phyloP scores from a whole-genome alignment of 108 stramenopile genomes.

The Nitzschia palea region DNA sequence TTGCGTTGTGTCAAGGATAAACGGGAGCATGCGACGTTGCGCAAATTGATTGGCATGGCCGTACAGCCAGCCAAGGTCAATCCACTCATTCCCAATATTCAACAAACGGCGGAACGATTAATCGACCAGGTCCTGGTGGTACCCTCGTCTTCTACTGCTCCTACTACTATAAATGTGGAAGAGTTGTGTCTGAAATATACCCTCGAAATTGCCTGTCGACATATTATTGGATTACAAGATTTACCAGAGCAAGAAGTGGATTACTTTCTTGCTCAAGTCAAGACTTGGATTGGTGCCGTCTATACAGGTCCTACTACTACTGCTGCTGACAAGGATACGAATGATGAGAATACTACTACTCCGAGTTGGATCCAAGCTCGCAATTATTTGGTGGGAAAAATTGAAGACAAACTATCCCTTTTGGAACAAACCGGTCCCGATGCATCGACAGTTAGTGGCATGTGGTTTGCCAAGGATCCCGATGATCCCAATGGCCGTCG shows the following conservation, averaged over 20 bases:
- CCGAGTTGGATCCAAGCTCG: conserved; percentile 17
- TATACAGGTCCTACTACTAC: not conserved
- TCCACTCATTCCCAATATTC: conserved; percentile 29
- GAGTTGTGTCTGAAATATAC: not conserved
- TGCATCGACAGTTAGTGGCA: conserved; percentile 46
- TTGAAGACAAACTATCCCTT: conserved; percentile 41
- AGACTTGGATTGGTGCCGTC: conserved; percentile 1
- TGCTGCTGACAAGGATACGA: no score
- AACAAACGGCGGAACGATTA: not conserved
- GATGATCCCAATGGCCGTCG: conserved; percentile 10
- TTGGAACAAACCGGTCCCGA: conserved; percentile 47
- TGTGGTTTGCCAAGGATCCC: conserved; percentile 49
- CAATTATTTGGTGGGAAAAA: conserved; percentile 32
- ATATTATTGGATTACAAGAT: conserved; percentile 6
- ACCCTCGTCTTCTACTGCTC: not conserved
- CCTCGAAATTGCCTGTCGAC: conserved; percentile 5
- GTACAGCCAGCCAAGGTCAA: conserved; percentile 30
- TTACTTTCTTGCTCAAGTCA: conserved; percentile 9
- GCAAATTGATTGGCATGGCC: conserved; percentile 36
- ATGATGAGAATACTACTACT: no score
- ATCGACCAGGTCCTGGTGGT: not conserved
- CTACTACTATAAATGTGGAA: not conserved
- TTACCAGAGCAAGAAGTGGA: conserved; percentile 2
- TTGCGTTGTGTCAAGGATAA: conserved; percentile 24
- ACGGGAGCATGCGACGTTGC: conserved; percentile 18